A percentile compares a stretch with the other conserved stretches of the same genome.
Conservation (phyloP, 306 rosid species). For the Glycine soja region DNA sequence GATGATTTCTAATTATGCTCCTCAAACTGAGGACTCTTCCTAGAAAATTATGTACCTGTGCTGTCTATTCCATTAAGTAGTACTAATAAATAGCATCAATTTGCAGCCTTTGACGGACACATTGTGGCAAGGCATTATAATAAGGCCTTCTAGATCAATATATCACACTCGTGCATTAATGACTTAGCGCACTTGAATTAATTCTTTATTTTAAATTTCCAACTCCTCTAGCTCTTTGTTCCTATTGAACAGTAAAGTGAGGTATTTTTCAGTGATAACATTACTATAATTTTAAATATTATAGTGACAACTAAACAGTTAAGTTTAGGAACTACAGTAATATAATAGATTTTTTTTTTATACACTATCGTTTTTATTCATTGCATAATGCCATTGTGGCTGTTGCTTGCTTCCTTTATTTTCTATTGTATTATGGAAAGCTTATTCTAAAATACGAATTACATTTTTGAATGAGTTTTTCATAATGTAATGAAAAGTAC, state of each 20-base stretch:
- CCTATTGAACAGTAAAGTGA: background rate
- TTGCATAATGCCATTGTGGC: background rate
- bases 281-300: no score
- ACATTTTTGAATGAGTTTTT: no score
- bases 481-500: no score
- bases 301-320: no score
- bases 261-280: background rate
- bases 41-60: background rate
- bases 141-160: background rate
- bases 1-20: conserved; percentile 5
- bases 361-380: background rate
- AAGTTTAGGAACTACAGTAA: no score
- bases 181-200: background rate
- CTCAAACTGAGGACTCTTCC: conserved; percentile 45
- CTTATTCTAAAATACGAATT: no score
- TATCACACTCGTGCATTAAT: background rate
- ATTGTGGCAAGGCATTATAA: background rate
- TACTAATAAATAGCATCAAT: background rate
- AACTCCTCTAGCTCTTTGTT: background rate
- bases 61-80: background rate
- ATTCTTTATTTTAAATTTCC: background rate
- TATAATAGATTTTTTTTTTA: no score
- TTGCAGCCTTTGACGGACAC: conserved; percentile 14
- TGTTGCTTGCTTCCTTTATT: no score
- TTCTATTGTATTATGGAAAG: no score